Percentiles rank a stretch among this genome's conserved stretches.
phyloP scores from a whole-genome alignment of 495 filamentous ascomycete genomes.

The Penicillium longicatenatum region DNA sequence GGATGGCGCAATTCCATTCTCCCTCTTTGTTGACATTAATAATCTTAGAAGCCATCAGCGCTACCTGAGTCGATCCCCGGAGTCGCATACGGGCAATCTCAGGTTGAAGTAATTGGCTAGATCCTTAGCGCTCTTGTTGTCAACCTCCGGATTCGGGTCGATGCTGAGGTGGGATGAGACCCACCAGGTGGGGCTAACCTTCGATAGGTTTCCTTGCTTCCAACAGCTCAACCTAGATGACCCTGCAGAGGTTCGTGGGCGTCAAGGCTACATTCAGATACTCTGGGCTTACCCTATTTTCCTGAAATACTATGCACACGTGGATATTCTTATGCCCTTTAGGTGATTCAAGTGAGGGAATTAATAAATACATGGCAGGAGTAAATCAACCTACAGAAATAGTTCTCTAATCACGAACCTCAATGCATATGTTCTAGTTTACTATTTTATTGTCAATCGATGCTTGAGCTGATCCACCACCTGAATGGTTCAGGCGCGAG shows the following conservation, averaged over 20 bases:
- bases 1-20: slow-evolving; percentile 32
- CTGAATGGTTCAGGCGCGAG: background rate
- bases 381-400: background rate
- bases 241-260: background rate
- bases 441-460: no score
- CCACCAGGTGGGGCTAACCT: slow-evolving; percentile 7
- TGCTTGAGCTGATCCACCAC: background rate
- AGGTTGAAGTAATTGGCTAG: background rate
- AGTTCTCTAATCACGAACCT: no score
- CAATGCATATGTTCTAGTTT: no score
- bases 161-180: slow-evolving; percentile 1
- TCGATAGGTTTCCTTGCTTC: slow-evolving; percentile 1
- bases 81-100: background rate
- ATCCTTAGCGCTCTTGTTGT: background rate
- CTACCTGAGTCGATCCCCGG: background rate
- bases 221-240: background rate
- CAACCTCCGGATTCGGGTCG: background rate
- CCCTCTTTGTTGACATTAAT: slow-evolving; percentile 1
- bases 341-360: background rate
- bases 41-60: background rate
- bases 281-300: background rate
- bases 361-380: background rate
- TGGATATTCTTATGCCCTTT: no score
- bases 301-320: background rate
- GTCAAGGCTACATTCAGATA: background rate